These are phyloP conservation scores for Exophiala mesophila DNA, from an alignment of 2,329 filamentous ascomycete genomes.

Conservation along the genomic window DNA sequence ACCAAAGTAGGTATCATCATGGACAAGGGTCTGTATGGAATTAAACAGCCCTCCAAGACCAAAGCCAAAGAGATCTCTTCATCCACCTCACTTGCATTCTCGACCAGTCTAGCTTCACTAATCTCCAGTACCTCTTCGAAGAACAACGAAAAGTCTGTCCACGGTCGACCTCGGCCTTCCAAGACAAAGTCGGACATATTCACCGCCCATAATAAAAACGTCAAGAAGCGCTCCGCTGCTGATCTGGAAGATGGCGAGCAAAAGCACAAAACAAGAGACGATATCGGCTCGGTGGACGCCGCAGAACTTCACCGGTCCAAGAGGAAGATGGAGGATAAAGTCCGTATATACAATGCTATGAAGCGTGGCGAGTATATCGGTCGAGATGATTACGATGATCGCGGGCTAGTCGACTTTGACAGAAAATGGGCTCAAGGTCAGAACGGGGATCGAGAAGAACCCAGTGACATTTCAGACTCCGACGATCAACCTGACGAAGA, in stretches of 20 bases:
- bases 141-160: constrained; percentile 37
- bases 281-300: constrained; percentile 58
- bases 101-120: constrained; percentile 78
- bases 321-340: constrained; percentile 85
- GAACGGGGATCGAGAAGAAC: constrained; percentile 35
- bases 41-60: constrained; percentile 61
- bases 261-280: constrained; percentile 56
- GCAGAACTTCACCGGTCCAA: constrained; percentile 61
- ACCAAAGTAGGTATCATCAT: constrained; percentile 18
- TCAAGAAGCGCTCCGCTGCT: constrained; percentile 57
- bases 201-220: constrained; percentile 58
- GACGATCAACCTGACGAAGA: constrained; percentile 38
- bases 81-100: constrained; percentile 74
- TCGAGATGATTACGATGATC: constrained; percentile 32
- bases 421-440: constrained; percentile 82
- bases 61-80: constrained; percentile 63
- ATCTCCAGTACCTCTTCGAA: constrained; percentile 57
- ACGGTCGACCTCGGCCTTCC: constrained; percentile 38
- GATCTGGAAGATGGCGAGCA: constrained; percentile 56
- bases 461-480: constrained; percentile 30
- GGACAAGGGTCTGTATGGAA: constrained; percentile 72
- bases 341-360: constrained; percentile 79
- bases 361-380: constrained; percentile 79
- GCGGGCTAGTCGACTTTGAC: constrained; percentile 81
- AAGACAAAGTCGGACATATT: constrained; percentile 66